Evolutionary conservation across 768 basidiomycete genomes (phyloP).

Genomic region (Tylopilus intermedius): DNA sequence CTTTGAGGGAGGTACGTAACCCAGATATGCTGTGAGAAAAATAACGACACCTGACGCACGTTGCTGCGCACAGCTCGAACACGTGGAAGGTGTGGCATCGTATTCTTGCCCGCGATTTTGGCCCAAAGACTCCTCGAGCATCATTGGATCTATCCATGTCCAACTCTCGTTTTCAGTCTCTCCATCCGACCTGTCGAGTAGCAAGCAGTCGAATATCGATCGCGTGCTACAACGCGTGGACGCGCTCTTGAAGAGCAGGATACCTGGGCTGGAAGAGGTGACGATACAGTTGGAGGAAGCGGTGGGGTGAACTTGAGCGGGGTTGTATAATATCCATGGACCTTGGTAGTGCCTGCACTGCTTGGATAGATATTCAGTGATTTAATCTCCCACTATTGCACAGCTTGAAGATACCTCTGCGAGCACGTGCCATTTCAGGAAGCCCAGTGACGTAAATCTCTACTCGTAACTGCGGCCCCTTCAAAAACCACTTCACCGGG

Average conservation of each 20-base stretch:
- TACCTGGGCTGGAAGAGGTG: constrained; percentile 81
- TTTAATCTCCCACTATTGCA: background rate
- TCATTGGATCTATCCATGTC: constrained; percentile 91
- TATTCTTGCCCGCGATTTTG: constrained; percentile 86
- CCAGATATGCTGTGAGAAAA: background rate
- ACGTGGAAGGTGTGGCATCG: constrained; percentile 75
- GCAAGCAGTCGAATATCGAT: constrained; percentile 36
- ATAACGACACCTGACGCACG: background rate
- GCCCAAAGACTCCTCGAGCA: constrained; percentile 84
- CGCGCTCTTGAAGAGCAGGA: constrained; percentile 59
- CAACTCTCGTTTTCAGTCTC: constrained; percentile 66
- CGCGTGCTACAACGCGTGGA: constrained; percentile 76
- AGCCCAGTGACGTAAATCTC: background rate
- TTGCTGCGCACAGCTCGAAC: constrained; percentile 47
- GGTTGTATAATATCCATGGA: constrained; percentile 2
- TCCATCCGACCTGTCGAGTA: constrained; percentile 36
- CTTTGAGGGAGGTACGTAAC: constrained; percentile 56
- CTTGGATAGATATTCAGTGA: constrained; percentile 10
- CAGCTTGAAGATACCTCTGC: too few species aligned
- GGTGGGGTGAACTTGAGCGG: background rate
- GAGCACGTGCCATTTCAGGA: background rate
- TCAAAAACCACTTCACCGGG: too few species aligned
- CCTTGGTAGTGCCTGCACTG: constrained; percentile 7
- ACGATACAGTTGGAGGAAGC: constrained; percentile 76
- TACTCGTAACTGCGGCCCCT: background rate